Conservation (phyloP, 192 early-diverging fungal species). For the Coemansia sp. region DNA sequence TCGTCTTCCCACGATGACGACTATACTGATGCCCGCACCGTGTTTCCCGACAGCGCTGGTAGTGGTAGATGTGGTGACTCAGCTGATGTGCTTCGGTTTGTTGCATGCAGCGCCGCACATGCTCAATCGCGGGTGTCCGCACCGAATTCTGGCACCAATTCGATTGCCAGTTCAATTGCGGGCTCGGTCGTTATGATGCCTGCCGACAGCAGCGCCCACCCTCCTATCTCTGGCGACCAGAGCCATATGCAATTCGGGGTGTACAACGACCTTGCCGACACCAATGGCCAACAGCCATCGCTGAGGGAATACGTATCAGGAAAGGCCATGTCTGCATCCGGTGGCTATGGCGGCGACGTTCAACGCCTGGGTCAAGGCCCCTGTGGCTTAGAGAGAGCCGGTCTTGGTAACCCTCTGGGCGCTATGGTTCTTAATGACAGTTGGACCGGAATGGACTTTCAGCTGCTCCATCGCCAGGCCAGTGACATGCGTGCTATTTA, state of each 20-base stretch:
- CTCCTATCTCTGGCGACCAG: background rate
- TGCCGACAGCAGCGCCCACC: conserved; percentile 7
- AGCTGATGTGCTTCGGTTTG: conserved; percentile 11
- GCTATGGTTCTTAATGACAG: conserved; percentile 25
- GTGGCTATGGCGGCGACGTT: background rate
- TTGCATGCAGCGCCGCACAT: background rate
- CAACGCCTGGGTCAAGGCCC: background rate
- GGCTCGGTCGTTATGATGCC: conserved; percentile 2
- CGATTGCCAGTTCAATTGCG: background rate
- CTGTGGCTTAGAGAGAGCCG: background rate
- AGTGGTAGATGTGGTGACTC: conserved; percentile 14
- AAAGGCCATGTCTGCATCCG: conserved; percentile 5
- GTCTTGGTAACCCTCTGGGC: background rate
- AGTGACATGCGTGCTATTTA: conserved; percentile 34
- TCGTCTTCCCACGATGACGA: conserved; percentile 22
- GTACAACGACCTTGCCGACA: background rate
- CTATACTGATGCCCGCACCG: background rate
- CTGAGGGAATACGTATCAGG: conserved; percentile 48
- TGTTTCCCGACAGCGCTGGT: conserved; percentile 18
- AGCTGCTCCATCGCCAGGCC: conserved; percentile 32
- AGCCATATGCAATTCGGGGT: background rate
- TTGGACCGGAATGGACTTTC: conserved; percentile 45
- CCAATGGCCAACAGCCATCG: conserved; percentile 19
- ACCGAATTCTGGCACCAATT: background rate
- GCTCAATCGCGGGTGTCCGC: background rate